phyloP scores from a whole-genome alignment of 2,329 filamentous ascomycete species.

The Cytospora piceicola region DNA sequence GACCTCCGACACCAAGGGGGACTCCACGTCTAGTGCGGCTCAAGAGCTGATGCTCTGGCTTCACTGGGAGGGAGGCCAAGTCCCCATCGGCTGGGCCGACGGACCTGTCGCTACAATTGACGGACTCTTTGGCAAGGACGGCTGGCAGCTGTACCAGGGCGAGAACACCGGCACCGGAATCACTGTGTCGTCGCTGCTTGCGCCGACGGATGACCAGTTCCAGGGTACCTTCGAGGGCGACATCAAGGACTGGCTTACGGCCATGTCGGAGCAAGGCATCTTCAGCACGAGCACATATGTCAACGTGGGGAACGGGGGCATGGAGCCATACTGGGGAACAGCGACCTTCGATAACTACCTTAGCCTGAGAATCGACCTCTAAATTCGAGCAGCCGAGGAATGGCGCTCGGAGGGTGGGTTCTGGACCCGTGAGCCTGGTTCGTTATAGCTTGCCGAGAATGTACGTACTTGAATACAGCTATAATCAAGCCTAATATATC shows the following conservation, averaged over 20 bases:
- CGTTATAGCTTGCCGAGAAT: not conserved
- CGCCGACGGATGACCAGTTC: slow-evolving; percentile 42
- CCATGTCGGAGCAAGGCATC: slow-evolving; percentile 43
- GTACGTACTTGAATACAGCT: not conserved
- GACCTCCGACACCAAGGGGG: slow-evolving; percentile 47
- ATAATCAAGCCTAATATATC: not conserved
- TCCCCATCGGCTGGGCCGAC: slow-evolving; percentile 47
- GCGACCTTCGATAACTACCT: slow-evolving; percentile 35
- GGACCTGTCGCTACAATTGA: slow-evolving; percentile 42
- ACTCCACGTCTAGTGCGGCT: slow-evolving; percentile 44
- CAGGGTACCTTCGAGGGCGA: slow-evolving; percentile 44
- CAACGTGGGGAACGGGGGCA: slow-evolving; percentile 48
- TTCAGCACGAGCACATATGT: slow-evolving; percentile 44
- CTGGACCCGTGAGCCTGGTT: not conserved
- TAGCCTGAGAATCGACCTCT: slow-evolving; percentile 33
- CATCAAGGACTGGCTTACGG: slow-evolving; percentile 47
- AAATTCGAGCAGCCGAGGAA: not conserved
- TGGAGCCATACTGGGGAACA: slow-evolving; percentile 35
- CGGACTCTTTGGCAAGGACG: slow-evolving; percentile 42
- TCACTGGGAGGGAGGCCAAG: slow-evolving; percentile 48
- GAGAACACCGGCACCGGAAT: slow-evolving; percentile 48
- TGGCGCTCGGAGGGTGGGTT: not conserved
- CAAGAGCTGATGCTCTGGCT: slow-evolving; percentile 52
- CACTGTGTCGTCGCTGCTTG: slow-evolving; percentile 45
- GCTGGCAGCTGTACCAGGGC: slow-evolving; percentile 48